Conservation (phyloP, 148 eudicot genomes). For the Pharnaceum exiguum region DNA sequence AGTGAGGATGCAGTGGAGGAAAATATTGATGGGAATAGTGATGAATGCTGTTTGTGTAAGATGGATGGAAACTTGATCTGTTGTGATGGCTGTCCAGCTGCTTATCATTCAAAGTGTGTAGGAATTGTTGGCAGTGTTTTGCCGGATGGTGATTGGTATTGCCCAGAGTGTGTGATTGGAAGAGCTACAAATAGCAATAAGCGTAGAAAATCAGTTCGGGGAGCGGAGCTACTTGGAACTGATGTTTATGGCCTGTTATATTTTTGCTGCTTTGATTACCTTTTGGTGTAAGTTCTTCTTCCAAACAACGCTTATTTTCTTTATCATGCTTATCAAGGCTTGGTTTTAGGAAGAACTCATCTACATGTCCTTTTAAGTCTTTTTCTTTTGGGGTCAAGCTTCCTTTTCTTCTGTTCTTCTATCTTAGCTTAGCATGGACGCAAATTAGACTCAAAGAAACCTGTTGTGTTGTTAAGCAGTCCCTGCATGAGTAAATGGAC, state of each 20-base stretch:
- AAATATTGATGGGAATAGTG: slow-evolving; percentile 73
- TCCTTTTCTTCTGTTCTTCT: too few species aligned
- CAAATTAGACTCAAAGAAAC: too few species aligned
- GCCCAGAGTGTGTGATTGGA: slow-evolving; percentile 78
- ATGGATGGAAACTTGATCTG: slow-evolving; percentile 96
- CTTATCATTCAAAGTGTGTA: slow-evolving; percentile 84
- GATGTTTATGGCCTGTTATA: slow-evolving; percentile 77
- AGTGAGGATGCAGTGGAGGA: slow-evolving; percentile 50
- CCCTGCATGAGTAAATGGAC: too few species aligned
- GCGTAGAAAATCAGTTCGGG: slow-evolving; percentile 59
- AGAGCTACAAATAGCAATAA: slow-evolving; percentile 40
- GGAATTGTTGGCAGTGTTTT: slow-evolving; percentile 67
- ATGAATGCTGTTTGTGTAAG: slow-evolving; percentile 92
- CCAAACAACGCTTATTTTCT: not conserved
- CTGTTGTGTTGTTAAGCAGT: too few species aligned
- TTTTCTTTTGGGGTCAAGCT: too few species aligned
- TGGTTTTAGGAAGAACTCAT: too few species aligned
- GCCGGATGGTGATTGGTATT: slow-evolving; percentile 96
- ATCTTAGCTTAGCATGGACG: too few species aligned
- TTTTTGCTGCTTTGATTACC: slow-evolving; percentile 74
- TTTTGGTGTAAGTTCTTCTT: slow-evolving; percentile 80
- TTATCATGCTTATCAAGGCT: not conserved
- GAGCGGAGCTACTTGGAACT: slow-evolving; percentile 78
- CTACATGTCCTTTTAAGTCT: too few species aligned
- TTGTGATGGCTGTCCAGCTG: slow-evolving; percentile 98